Base-by-base conservation (phyloP, 2,329 filamentous ascomycete genomes). In the Teratosphaeria nubilosa region DNA sequence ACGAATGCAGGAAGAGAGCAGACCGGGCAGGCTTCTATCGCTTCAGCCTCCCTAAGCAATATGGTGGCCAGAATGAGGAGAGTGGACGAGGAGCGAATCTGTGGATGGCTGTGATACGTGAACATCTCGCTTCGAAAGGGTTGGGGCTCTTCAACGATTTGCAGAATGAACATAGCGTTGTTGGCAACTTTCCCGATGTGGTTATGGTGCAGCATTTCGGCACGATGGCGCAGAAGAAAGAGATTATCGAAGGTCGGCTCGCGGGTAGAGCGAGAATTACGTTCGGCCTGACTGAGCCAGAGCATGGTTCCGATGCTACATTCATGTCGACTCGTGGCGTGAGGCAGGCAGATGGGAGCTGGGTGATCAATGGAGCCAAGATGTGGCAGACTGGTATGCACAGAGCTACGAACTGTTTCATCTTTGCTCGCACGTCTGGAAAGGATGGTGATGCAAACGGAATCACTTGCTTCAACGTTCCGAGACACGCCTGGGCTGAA, bases 341-440 rank as follows among this genome's bases (percentile, higher is more conserved):
- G 32, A 74, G 72, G 25, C 75, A 77, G 63, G 75, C 65, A 3
- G 73, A 77, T 53, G 79, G 77, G 0, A 71, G 78, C 6, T 84
- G 77, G 73, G 53, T 79, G 63, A 77, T 86, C 64, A 80, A 79
- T 53, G 83, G 83, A 2, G 74, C 73, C 53, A 86, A 86, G 73
- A 83, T 81, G 70, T 86, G 83, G 83, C 83, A 86, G 74, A 85
- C 81, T 1, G 82, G 82, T 2, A 82, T 83, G 70, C 82, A 86
- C 65, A 73, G 73, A 59, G 82, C 82, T 22, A 85, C 82, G 2
- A 82, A 86, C 69, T 82, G 82, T 65, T 78, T 85, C 31, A 72
- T 85, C 45, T 86, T 86, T 64, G 83, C 83, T 16, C 75, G 83
- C 9, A 85, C 82, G 0, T 76, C 76, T 14, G 81, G 81, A 2